Conservation (phyloP, 2,329 filamentous ascomycete genomes). For the Pyrenochaeta sp. region DNA sequence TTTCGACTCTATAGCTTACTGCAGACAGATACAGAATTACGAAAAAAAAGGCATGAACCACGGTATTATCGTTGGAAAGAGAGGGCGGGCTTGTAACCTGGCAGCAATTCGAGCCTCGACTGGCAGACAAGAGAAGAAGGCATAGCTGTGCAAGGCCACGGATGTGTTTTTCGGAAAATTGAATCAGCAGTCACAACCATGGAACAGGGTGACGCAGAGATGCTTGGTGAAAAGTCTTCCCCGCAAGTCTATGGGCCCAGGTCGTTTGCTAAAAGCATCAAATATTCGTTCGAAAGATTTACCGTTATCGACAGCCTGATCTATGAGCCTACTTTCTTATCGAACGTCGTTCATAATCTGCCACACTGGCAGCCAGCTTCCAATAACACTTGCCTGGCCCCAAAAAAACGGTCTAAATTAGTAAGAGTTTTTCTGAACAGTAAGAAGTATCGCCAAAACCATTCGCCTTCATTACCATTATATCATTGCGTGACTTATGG, state of each 20-base stretch:
- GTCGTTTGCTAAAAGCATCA: not conserved
- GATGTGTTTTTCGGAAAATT: not conserved
- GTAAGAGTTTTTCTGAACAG: no score
- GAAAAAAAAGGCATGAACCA: slow-evolving; percentile 19
- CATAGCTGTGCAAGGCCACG: not conserved
- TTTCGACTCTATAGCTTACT: not conserved
- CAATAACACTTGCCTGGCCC: no score
- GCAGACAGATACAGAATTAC: slow-evolving; percentile 28
- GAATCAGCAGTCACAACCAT: not conserved
- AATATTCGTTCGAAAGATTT: not conserved
- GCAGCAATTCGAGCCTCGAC: not conserved
- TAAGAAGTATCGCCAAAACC: not conserved
- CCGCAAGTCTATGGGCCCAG: not conserved
- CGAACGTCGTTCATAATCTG: not conserved
- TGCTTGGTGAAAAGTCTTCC: not conserved
- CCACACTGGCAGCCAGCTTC: no score
- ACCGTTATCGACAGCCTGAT: not conserved
- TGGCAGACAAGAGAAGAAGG: not conserved
- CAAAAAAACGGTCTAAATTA: no score
- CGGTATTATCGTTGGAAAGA: not conserved
- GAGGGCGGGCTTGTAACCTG: no score
- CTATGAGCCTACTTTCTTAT: not conserved
- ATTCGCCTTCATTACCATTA: not conserved
- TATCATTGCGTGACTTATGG: not conserved
- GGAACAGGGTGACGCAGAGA: not conserved